phyloP scores from a whole-genome alignment of 176 grass and related monocot species.

The Saccharum spontaneum region DNA sequence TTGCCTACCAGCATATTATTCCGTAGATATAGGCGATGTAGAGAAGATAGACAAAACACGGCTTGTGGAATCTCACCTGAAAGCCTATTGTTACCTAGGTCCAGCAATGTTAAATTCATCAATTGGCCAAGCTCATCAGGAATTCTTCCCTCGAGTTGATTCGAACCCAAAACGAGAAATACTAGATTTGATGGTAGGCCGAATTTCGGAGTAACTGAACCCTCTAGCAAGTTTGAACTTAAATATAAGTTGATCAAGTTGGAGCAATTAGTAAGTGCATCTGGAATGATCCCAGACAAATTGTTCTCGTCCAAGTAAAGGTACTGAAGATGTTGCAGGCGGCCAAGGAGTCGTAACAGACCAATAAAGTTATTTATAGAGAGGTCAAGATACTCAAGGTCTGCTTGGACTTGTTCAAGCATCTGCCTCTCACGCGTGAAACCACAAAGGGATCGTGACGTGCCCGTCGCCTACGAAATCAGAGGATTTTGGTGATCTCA shows the following conservation, averaged over 20 bases:
- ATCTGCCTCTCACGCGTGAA: no score
- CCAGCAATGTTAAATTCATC: rapidly evolving
- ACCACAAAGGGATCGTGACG: no score
- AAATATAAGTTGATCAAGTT: rapidly evolving
- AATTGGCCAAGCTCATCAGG: background rate
- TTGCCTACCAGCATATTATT: background rate
- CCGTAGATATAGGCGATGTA: background rate
- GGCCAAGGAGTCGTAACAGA: background rate
- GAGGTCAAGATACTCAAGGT: background rate
- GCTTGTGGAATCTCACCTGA: background rate
- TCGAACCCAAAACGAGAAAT: no score
- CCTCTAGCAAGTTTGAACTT: no score
- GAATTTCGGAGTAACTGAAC: no score
- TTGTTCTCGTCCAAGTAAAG: background rate
- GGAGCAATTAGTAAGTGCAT: background rate
- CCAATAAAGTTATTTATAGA: background rate
- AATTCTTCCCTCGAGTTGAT: background rate
- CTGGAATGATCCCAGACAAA: background rate
- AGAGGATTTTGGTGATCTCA: no score
- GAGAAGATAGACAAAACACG: background rate
- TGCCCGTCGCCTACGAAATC: no score
- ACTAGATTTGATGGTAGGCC: no score
- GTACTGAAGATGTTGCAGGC: background rate
- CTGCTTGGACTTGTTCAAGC: no score
- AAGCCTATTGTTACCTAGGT: background rate